phyloP scores from a whole-genome alignment of 2,329 filamentous ascomycete species.

The Colletotrichum sp. region DNA sequence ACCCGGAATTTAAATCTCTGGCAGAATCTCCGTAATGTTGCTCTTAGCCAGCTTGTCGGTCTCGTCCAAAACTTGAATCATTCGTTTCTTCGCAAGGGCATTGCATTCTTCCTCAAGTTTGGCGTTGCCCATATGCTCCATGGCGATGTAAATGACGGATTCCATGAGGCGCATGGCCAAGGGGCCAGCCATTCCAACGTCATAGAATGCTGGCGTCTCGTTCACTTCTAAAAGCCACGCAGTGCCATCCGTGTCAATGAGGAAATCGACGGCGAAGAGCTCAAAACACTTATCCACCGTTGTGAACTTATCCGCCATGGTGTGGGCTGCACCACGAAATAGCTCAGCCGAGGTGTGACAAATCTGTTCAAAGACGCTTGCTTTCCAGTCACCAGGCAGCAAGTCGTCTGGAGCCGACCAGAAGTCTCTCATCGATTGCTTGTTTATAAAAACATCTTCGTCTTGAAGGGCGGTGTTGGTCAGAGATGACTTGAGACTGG shows the following conservation, averaged over 20 bases:
- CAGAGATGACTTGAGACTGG: conserved; percentile 35
- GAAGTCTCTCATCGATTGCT: conserved; percentile 39
- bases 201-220: conserved; percentile 42
- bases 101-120: conserved; percentile 15
- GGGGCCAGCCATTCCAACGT: conserved; percentile 36
- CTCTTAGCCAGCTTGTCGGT: conserved; percentile 30
- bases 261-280: conserved; percentile 40
- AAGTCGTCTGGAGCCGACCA: conserved; percentile 32
- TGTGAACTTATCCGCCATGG: conserved; percentile 43
- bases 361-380: conserved; percentile 35
- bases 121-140: conserved; percentile 37
- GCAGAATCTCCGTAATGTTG: conserved; percentile 30
- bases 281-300: conserved; percentile 41
- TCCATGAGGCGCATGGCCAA: conserved; percentile 39
- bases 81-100: conserved; percentile 17
- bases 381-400: conserved; percentile 36
- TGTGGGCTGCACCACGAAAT: conserved; percentile 37
- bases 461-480: conserved; percentile 43
- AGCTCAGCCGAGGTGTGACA: conserved; percentile 37
- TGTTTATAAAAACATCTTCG: conserved; percentile 33
- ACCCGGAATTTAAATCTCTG: conserved; percentile 17
- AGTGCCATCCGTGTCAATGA: conserved; percentile 33
- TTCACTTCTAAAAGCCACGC: conserved; percentile 43
- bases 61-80: conserved; percentile 32
- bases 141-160: conserved; percentile 33